Base-by-base conservation (phyloP, 805 yeast genomes). In the Saccharomycopsis olivae region DNA sequence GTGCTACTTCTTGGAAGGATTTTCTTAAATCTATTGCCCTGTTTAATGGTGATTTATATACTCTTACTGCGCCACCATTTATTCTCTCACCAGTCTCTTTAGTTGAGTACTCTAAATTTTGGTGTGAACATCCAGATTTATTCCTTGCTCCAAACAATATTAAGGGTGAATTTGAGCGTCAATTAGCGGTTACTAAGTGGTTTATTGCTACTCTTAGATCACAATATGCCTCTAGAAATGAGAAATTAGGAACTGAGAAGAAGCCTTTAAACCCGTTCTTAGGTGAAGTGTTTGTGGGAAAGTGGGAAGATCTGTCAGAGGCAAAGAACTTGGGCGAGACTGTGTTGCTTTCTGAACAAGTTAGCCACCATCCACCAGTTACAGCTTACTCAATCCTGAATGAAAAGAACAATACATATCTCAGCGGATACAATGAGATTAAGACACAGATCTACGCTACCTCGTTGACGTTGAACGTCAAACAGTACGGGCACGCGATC, bases 31-130 rank as follows among this genome's bases (percentile, higher is more conserved):
- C 95, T 30, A 74, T 89, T 48, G 92, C 96, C 24, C 75, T 94
- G 3, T 89, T 85, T 61, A 86, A 87, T 51, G 96, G 96, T 33
- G 98, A 92, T 57, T 66, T 92, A 47, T 85, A 96, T 15, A 76
- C 95, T 3, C 65, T 92, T 55, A 88, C 98, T 2, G 98, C 98
- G 3, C 98, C 98, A 15, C 96, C 97, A 6, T 92, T 89, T 63
- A 92, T 92, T 49, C 68, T 92, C 49, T 85, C 95, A 3, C 86
- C 96, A 18, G 78, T 83, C 4, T 88, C 96, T 2, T 68, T 86
- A 51, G 75, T 75, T 25, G 98, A 92, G 64, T 92, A 84, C 61
- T 82, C 96, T 17, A 89, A 85, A 59, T 92, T 85, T 63, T 92
- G 98, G 96, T 85, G 87, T 35, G 95, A 88, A 56, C 89, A 85